phyloP scores from a whole-genome alignment of 176 grass and related monocot genomes.

The Oryza punctata region DNA sequence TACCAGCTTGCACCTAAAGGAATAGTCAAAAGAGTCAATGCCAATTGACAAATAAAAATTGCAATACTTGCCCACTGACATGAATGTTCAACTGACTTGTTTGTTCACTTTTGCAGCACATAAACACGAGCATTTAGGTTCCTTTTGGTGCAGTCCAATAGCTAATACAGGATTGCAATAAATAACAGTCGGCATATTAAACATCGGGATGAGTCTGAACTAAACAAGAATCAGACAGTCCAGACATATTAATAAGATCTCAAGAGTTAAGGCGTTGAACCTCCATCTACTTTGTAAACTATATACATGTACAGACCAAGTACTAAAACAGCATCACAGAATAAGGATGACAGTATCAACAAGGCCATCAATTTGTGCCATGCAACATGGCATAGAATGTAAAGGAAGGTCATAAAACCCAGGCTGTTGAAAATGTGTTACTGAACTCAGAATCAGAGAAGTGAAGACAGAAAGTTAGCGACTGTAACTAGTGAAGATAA shows the following conservation, averaged over 20 bases:
- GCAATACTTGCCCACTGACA: not conserved
- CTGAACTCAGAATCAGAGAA: not conserved
- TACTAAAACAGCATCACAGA: slow-evolving; percentile 3
- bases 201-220: slow-evolving; percentile 1
- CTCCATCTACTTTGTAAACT: slow-evolving; percentile 2
- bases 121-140: not conserved
- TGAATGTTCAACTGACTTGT: slow-evolving; percentile 8
- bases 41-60: not conserved
- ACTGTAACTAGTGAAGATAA: slow-evolving; percentile 32
- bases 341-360: not conserved
- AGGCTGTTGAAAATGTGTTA: not conserved
- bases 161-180: slow-evolving; percentile 8
- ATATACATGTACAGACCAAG: not conserved
- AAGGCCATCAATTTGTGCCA: slow-evolving; percentile 4
- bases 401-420: not conserved
- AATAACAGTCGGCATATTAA: slow-evolving; percentile 14
- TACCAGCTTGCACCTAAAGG: not conserved
- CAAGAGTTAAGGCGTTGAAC: slow-evolving; percentile 13
- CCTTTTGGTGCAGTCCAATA: slow-evolving; percentile 4
- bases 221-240: slow-evolving; percentile 21
- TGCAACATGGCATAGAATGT: slow-evolving; percentile 5
- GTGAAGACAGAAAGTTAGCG: not conserved
- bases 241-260: not conserved
- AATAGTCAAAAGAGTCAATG: not conserved
- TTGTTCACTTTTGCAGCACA: not conserved